Percentiles rank a stretch among this genome's conserved stretches.
These are phyloP conservation scores for Sugiyamaella castrensis DNA, from an alignment of 1,139 yeast species.

Conservation along the genomic window DNA sequence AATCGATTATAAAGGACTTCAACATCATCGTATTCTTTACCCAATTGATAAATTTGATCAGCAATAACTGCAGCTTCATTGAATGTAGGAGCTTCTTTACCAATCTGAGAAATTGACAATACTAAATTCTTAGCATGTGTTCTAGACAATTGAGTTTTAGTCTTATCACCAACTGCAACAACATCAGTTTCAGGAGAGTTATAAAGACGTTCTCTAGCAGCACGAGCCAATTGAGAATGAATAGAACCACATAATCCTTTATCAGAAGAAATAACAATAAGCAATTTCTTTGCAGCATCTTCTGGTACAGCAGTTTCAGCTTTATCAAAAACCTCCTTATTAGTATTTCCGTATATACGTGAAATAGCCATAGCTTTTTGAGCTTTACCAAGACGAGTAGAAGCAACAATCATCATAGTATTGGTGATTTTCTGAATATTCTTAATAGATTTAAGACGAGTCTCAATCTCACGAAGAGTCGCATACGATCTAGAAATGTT, in stretches of 20 bases:
- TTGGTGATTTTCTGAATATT: constrained; percentile 98
- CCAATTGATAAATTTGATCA: constrained; percentile 68
- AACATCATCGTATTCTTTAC: constrained; percentile 61
- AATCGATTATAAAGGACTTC: constrained; percentile 87
- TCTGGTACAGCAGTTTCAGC: constrained; percentile 67
- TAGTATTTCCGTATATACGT: constrained; percentile 79
- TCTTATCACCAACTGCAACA: constrained; percentile 91
- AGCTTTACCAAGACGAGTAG: constrained; percentile 94
- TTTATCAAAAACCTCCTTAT: constrained; percentile 71
- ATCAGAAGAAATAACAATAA: constrained; percentile 90
- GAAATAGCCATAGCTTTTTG: constrained; percentile 93
- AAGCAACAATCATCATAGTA: constrained; percentile 99
- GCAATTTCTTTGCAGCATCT: constrained; percentile 53
- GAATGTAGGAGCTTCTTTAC: constrained; percentile 96
- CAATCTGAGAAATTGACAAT: constrained; percentile 82
- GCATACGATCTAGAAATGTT: constrained; percentile 73
- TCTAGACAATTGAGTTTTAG: constrained; percentile 84
- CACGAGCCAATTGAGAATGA: constrained; percentile 90
- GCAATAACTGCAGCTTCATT: constrained; percentile 84
- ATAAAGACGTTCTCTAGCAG: constrained; percentile 67
- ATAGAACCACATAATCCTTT: constrained; percentile 99
- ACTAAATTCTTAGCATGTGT: constrained; percentile 66
- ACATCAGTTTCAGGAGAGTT: constrained; percentile 71
- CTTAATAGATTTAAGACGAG: constrained; percentile 95
- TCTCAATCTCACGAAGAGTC: constrained; percentile 97